phyloP scores from a whole-genome alignment of 495 filamentous ascomycete genomes.

The Xylaria venustula region DNA sequence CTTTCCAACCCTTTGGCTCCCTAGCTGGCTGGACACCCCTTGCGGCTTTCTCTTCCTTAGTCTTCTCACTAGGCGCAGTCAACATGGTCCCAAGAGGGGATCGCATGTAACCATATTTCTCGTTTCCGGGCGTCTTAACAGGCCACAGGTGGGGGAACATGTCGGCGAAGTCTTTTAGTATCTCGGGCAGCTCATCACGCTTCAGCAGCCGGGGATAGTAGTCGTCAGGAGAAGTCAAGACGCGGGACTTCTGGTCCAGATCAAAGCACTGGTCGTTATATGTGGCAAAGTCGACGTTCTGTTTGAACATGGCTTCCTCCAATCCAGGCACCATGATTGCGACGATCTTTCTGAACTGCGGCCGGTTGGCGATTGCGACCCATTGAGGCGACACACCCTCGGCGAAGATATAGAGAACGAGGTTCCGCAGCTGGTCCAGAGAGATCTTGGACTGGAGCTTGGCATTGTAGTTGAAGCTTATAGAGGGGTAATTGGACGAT shows the following conservation, averaged over 20 bases:
- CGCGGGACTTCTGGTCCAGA: constrained; percentile 26
- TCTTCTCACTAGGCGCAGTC: constrained; percentile 62
- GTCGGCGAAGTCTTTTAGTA: constrained; percentile 69
- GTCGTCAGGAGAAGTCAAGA: constrained; percentile 53
- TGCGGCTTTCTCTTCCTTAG: constrained; percentile 55
- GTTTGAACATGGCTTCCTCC: constrained; percentile 86
- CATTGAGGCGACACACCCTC: constrained; percentile 83
- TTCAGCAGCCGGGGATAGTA: constrained; percentile 72
- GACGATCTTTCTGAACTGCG: constrained; percentile 76
- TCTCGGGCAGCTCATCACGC: constrained; percentile 56
- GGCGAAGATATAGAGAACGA: constrained; percentile 86
- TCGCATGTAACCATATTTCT: constrained; percentile 71
- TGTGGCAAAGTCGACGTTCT: constrained; percentile 52
- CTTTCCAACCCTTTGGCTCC: constrained; percentile 59
- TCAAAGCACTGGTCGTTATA: constrained; percentile 36
- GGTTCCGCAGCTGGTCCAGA: constrained; percentile 72
- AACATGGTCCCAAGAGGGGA: constrained; percentile 80
- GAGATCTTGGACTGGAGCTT: constrained; percentile 73
- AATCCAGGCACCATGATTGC: constrained; percentile 93
- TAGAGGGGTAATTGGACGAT: constrained; percentile 67
- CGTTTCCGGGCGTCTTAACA: constrained; percentile 78
- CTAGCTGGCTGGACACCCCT: constrained; percentile 58
- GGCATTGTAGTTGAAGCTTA: constrained; percentile 64
- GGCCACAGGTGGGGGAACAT: constrained; percentile 91
- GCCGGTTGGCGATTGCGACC: constrained; percentile 75